These are phyloP conservation scores for Yarrowia keelungensis DNA, from an alignment of 805 yeast genomes.

Conservation along the genomic window DNA sequence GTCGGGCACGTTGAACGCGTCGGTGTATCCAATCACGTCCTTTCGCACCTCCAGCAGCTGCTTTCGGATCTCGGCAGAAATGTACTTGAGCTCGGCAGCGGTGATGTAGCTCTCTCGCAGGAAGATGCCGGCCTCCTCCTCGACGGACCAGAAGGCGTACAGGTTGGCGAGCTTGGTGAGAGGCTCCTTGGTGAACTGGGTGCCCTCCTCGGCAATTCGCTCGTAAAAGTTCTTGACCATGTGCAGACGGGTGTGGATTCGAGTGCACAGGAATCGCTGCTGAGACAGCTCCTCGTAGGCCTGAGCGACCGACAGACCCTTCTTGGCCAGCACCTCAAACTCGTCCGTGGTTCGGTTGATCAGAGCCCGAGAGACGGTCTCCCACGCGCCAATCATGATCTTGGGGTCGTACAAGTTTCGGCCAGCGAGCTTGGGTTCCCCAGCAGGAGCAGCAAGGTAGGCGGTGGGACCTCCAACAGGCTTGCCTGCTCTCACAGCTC, in stretches of 20 bases:
- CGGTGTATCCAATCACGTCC: constrained; percentile 78
- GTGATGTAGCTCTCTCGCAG: constrained; percentile 66
- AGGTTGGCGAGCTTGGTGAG: constrained; percentile 64
- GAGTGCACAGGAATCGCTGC: constrained; percentile 53
- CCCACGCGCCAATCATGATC: constrained; percentile 50
- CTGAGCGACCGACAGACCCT: constrained; percentile 46
- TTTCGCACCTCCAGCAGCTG: constrained; percentile 63
- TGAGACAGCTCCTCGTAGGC: constrained; percentile 54
- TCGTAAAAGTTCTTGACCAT: constrained; percentile 52
- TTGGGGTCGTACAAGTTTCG: constrained; percentile 45
- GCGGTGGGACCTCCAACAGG: constrained; percentile 54
- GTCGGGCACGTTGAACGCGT: constrained; percentile 82
- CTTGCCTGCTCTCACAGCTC: constrained; percentile 53
- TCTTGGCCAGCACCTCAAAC: constrained; percentile 42
- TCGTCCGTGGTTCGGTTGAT: constrained; percentile 49
- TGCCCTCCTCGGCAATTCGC: constrained; percentile 49
- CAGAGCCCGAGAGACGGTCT: constrained; percentile 49
- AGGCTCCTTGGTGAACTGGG: constrained; percentile 55
- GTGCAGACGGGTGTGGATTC: constrained; percentile 51
- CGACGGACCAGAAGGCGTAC: constrained; percentile 70
- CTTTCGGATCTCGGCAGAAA: constrained; percentile 55
- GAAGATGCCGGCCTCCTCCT: constrained; percentile 75
- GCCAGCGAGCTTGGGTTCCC: constrained; percentile 41
- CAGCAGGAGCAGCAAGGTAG: constrained; percentile 50
- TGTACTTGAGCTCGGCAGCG: constrained; percentile 55